Conservation (phyloP, 257 asterid genomes). For the Primulina eburnea region DNA sequence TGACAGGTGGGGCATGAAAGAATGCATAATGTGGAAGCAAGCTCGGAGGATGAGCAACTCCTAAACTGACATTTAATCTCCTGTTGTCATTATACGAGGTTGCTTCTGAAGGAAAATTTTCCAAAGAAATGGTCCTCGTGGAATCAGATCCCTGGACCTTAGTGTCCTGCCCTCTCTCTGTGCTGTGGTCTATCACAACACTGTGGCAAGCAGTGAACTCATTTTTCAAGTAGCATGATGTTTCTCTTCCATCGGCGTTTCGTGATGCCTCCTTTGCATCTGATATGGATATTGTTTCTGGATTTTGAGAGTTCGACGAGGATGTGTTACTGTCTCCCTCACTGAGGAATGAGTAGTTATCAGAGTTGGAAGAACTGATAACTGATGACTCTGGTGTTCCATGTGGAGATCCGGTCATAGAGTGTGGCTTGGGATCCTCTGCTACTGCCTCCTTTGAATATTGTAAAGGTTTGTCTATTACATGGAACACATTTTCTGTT, state of each 20-base stretch:
- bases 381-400: conserved; percentile 40
- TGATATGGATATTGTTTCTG: conserved; percentile 68
- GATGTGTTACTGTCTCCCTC: conserved; percentile 79
- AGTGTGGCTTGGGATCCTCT: conserved; percentile 39
- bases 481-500: conserved; percentile 27
- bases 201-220: conserved; percentile 32
- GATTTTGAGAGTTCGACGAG: conserved; percentile 57
- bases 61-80: conserved; percentile 36
- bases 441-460: conserved; percentile 40
- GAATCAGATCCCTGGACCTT: conserved; percentile 30
- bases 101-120: conserved; percentile 34
- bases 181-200: conserved; percentile 29
- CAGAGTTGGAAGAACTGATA: conserved; percentile 63
- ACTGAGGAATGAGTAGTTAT: conserved; percentile 75
- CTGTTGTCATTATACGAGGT: conserved; percentile 39
- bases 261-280: conserved; percentile 81
- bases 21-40: conserved; percentile 62
- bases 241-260: conserved; percentile 61
- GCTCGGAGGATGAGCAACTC: conserved; percentile 46
- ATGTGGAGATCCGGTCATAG: conserved; percentile 24
- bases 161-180: conserved; percentile 29
- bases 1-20: conserved; percentile 64
- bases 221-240: conserved; percentile 40
- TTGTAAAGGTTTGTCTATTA: conserved; percentile 32
- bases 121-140: conserved; percentile 31